Percentiles rank a stretch among this genome's conserved stretches.
Conservation (phyloP, 306 rosid species). For the Lupinus albus region DNA sequence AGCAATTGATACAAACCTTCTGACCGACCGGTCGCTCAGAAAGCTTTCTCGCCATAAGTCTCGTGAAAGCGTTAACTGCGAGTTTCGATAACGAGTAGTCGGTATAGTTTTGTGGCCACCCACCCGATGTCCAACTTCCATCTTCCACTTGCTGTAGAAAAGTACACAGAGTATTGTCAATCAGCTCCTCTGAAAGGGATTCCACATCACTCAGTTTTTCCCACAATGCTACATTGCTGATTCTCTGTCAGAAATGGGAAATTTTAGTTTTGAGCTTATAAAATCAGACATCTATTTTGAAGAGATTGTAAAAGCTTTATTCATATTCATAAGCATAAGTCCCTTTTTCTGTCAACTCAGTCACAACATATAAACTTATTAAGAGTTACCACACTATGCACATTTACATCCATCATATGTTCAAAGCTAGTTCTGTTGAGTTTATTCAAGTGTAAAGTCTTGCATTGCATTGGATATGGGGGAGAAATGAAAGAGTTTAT, state of each 20-base stretch:
- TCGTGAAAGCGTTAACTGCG: conserved; percentile 84
- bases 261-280: too few relatives aligned
- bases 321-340: too few relatives aligned
- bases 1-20: conserved; percentile 48
- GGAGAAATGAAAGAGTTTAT: too few relatives aligned
- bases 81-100: conserved; percentile 87
- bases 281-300: too few relatives aligned
- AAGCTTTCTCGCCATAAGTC: conserved; percentile 66
- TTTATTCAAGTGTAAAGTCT: too few relatives aligned
- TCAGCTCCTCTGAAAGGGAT: conserved; percentile 63
- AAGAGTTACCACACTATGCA: too few relatives aligned
- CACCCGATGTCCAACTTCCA: conserved; percentile 79
- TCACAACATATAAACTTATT: too few relatives aligned
- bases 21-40: conserved; percentile 60
- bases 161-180: conserved; percentile 56
- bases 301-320: too few relatives aligned
- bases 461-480: too few relatives aligned
- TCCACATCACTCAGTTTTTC: conserved; percentile 64
- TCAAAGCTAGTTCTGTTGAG: too few relatives aligned
- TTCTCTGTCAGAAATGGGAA: conserved; percentile 50
- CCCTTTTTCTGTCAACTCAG: too few relatives aligned
- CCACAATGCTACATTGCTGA: conserved; percentile 62
- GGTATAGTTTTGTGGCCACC: conserved; percentile 85
- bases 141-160: conserved; percentile 81
- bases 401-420: too few relatives aligned